phyloP scores from a whole-genome alignment of 176 grass and related monocot species.

The Phyllostachys edulis region DNA sequence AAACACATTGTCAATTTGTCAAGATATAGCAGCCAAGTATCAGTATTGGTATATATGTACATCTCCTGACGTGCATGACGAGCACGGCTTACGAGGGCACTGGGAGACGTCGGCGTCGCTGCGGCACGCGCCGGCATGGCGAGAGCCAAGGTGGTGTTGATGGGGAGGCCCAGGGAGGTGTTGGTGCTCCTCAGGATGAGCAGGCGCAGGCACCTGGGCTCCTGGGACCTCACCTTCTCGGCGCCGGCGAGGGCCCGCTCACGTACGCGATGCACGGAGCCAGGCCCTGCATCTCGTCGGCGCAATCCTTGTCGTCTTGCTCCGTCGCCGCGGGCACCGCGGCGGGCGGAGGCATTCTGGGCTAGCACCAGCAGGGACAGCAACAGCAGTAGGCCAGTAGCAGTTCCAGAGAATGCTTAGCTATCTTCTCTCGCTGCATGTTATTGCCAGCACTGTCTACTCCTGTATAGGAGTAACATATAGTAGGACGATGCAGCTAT shows the following conservation, averaged over 20 bases:
- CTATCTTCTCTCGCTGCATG: neutral
- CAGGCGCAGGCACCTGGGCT: slow-evolving; percentile 43
- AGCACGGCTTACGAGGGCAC: slow-evolving; percentile 25
- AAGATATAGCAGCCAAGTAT: neutral
- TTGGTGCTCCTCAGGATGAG: slow-evolving; percentile 36
- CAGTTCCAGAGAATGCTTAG: neutral
- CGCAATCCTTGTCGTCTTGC: slow-evolving; percentile 34
- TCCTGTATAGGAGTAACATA: neutral
- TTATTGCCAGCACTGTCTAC: neutral
- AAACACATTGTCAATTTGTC: neutral
- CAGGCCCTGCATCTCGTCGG: slow-evolving; percentile 40
- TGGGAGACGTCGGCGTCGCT: slow-evolving; percentile 42
- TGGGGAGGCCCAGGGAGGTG: slow-evolving; percentile 27
- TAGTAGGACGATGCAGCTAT: too few relatives aligned
- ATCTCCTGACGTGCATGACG: neutral
- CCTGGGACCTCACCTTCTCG: slow-evolving; percentile 23
- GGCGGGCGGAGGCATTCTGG: neutral
- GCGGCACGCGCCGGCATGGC: slow-evolving; percentile 33
- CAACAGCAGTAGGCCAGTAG: neutral
- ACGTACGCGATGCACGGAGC: slow-evolving; percentile 36
- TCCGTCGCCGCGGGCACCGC: neutral
- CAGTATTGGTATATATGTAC: neutral
- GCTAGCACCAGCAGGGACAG: neutral
- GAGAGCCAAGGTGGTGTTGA: slow-evolving; percentile 43
- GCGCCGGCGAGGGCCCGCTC: slow-evolving; percentile 29